Evolutionary conservation across 345 rosid genomes (phyloP), one percentile per base, ranked within the genome.

Genomic region (Ceriops decandra): DNA sequence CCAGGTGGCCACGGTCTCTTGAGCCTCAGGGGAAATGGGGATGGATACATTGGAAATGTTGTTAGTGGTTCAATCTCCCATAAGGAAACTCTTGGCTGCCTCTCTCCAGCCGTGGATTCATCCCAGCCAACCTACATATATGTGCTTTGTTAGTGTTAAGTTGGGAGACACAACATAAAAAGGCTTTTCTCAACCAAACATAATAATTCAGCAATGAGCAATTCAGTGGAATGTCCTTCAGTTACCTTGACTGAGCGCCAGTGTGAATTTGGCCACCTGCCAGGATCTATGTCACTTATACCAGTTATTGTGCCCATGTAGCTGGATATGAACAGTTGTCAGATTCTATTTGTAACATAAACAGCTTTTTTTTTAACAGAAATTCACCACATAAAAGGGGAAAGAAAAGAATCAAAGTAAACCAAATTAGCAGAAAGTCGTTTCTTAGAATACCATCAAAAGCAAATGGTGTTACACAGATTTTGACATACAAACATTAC

Each of bases 31-130:
- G 98, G 91, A 74, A 95, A 95, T 46, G 91, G 96, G 74, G 99
- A 86, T 0, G 98, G 96, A 75, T 95, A 95, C 96, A 90, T 92
- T 0, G 99, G 99, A 74, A 95, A 95, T 26, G 99, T 95, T 53
- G 97, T 85, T 64, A 95, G 74, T 17, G 99, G 99, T 72, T 95
- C 99, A 72, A 95, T 90, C 82, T 95, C 98, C 99, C 99, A 95
- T 27, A 95, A 74, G 28, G 99, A 95, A 62, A 95, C 99, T 73
- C 99, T 82, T 7, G 97, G 99, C 73, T 95, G 99, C 83, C 91
- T 88, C 76, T 95, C 99, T 51, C 98, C 99, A 20, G 98, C 97
- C 1, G 98, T 88, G 47, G 99, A 95, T 73, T 95, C 99, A 72
- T 95, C 99, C 99, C 99, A 95, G 33, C 99, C 99, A 70, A 95